phyloP scores from a whole-genome alignment of 495 filamentous ascomycete genomes.

The Penicillium goetzii region DNA sequence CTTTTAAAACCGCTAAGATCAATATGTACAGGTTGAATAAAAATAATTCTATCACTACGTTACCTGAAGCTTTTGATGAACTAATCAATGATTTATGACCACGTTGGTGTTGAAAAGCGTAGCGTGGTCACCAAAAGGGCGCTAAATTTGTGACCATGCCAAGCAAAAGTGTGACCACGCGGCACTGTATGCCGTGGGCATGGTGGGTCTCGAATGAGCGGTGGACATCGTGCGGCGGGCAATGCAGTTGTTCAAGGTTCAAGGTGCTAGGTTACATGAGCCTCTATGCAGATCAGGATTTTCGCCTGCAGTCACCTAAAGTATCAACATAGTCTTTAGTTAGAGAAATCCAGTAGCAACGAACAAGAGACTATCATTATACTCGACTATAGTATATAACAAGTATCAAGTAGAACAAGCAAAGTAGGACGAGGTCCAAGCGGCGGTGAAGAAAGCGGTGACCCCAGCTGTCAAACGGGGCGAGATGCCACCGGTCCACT shows the following conservation, averaged over 20 bases:
- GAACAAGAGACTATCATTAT: background rate
- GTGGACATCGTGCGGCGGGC: background rate
- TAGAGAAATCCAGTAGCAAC: too few species aligned
- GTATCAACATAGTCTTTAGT: background rate
- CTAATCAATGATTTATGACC: too few species aligned
- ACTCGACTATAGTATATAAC: background rate
- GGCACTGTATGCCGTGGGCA: too few species aligned
- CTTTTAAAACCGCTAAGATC: too few species aligned
- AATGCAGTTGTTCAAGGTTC: background rate
- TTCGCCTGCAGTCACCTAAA: background rate
- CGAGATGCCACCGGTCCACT: constrained; percentile 35
- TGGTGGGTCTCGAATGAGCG: constrained; percentile 4
- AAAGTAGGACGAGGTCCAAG: background rate
- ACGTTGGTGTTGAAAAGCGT: too few species aligned
- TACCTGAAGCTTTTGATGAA: too few species aligned
- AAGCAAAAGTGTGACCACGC: too few species aligned
- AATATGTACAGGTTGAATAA: too few species aligned
- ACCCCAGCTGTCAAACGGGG: constrained; percentile 24
- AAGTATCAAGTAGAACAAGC: too few species aligned
- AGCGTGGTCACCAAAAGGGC: too few species aligned
- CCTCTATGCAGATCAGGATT: background rate
- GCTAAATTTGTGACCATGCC: too few species aligned
- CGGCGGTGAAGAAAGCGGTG: constrained; percentile 32
- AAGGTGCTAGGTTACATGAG: background rate
- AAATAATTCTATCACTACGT: too few species aligned